Percentiles rank a stretch among this genome's conserved stretches.
Conservation (phyloP, 176 grass and related monocot genomes). For the Elaeis guineensis region DNA sequence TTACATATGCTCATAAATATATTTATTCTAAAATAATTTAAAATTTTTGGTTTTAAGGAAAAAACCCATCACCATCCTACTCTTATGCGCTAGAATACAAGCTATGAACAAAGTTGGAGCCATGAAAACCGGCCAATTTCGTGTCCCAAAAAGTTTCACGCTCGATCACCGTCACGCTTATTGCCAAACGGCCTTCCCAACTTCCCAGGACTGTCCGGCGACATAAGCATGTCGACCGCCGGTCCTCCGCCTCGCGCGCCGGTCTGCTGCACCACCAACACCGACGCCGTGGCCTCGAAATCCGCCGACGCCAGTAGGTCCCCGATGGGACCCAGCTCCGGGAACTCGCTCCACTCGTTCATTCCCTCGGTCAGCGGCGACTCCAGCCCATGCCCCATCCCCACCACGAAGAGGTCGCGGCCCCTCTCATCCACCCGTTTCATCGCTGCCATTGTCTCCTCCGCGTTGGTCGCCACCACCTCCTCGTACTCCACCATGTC, state of each 20-base stretch:
- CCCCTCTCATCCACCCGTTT: background rate
- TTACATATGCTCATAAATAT: no score
- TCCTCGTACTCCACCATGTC: conserved; percentile 3
- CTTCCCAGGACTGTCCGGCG: no score
- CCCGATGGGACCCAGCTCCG: conserved; percentile 9
- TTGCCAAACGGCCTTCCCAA: no score
- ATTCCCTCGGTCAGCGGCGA: background rate
- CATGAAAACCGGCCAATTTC: no score
- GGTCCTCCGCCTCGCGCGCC: background rate
- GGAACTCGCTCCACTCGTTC: conserved; percentile 12
- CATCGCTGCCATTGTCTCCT: conserved; percentile 9
- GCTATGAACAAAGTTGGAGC: no score
- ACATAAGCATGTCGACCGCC: no score
- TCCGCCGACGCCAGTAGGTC: conserved; percentile 10
- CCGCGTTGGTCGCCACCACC: conserved; percentile 1
- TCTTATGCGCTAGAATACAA: no score
- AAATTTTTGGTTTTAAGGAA: no score
- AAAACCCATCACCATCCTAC: no score
- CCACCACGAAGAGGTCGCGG: conserved; percentile 14
- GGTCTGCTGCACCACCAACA: conserved; percentile 14
- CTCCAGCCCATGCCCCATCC: conserved; percentile 2
- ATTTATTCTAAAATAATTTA: no score
- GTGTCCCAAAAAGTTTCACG: no score
- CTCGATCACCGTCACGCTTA: no score
- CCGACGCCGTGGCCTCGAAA: background rate